These are phyloP conservation scores for Kodamaea laetipori DNA, from an alignment of 805 yeast genomes.

Conservation along the genomic window DNA sequence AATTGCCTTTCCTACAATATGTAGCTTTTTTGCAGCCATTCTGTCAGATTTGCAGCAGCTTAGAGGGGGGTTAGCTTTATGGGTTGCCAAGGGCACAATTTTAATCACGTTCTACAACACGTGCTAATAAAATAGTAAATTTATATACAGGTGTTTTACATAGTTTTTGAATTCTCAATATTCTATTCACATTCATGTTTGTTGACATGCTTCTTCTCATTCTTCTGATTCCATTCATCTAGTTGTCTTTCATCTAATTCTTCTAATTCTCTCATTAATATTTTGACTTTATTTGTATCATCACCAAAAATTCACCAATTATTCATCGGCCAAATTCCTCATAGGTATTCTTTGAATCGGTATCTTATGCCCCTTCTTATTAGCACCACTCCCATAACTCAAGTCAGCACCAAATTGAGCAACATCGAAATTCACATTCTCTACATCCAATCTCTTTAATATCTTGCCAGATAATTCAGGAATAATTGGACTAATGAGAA, in stretches of 20 bases:
- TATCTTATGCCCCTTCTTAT: slow-evolving; percentile 47
- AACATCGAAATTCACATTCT: slow-evolving; percentile 49
- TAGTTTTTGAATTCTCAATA: not conserved
- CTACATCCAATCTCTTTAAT: slow-evolving; percentile 66
- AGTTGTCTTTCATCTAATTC: too few species aligned
- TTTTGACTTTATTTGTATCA: too few species aligned
- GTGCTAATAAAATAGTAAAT: too few species aligned
- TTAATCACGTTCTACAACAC: not conserved
- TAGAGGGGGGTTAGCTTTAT: not conserved
- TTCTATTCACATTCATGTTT: slow-evolving; percentile 5
- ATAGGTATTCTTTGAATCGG: slow-evolving; percentile 43
- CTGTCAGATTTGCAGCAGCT: not conserved
- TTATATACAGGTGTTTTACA: too few species aligned
- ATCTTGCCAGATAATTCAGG: slow-evolving; percentile 62
- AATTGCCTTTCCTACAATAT: slow-evolving; percentile 4
- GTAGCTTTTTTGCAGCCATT: slow-evolving; percentile 5
- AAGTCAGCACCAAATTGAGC: slow-evolving; percentile 60
- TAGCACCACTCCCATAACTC: slow-evolving; percentile 60
- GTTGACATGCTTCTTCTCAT: too few species aligned
- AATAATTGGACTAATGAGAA: slow-evolving; percentile 69
- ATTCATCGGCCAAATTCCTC: slow-evolving; percentile 16
- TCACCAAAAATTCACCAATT: slow-evolving; percentile 14
- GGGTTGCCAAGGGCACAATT: slow-evolving; percentile 1
- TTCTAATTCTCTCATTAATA: too few species aligned
- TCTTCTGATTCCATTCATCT: too few species aligned